Evolutionary conservation across 2,329 filamentous ascomycete genomes (phyloP), one percentile per base, ranked within the genome.

Genomic region (Microdochium bolleyi): DNA sequence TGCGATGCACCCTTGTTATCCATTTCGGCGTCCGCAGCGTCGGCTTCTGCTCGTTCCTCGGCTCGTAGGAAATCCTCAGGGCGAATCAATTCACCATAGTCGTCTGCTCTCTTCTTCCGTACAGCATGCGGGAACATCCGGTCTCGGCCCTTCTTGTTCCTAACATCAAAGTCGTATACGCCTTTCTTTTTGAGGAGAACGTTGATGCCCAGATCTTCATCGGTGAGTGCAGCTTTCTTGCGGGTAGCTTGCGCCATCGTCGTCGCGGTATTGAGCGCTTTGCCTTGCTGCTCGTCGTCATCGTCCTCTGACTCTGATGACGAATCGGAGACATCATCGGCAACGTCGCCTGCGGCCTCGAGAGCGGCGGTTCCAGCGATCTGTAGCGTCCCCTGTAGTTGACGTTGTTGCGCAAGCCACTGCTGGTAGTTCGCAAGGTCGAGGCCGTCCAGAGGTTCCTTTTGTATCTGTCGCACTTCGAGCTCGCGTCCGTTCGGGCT

Each of bases 11-110:
- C 70, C 54, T 78, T 76, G 14, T 74, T 74, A 16, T 70, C 62
- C 32, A 78, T 74, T 21, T 73, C 75, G 53, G 82, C 73, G 49
- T 85, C 83, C 51, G 85, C 81, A 13, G 81, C 82, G 41, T 89
- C 86, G 19, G 82, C 77, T 24, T 83, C 80, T 54, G 95, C 90
- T 53, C 90, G 85, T 69, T 97, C 94, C 65, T 99, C 94, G 0
- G 92, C 92, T 54, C 92, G 83, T 1, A 96, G 78, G 64, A 92
- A 99, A 58, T 99, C 94, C 67, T 97, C 94, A 0, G 92, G 89
- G 52, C 91, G 84, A 60, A 99, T 96, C 16, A 95, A 73, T 58
- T 99, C 94, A 54, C 94, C 94, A 69, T 94, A 99, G 58, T 96
- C 92, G 64, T 97, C 94, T 27, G 80, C 83, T 50, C 90, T 84